Evolutionary conservation across 1,284 basidiomycete species (phyloP), one percentile per base, ranked within the genome.

Genomic region (Ganoderma sp.): DNA sequence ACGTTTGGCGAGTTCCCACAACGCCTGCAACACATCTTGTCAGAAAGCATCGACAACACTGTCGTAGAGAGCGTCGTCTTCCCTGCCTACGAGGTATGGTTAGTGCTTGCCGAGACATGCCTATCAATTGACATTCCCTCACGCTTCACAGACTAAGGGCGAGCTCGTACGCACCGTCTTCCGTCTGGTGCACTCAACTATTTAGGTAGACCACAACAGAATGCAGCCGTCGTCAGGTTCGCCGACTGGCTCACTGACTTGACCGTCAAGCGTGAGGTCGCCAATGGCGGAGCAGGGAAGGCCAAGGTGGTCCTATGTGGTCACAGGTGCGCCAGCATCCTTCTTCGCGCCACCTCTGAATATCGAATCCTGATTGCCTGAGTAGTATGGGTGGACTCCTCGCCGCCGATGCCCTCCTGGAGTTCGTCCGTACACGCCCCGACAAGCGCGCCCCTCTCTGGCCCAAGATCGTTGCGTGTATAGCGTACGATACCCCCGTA

Each of bases 401-500:
- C 0, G 92, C 93, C 34, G 94, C 95, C 2, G 96, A 98, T 75
- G 88, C 94, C 1, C 81, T 96, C 28, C 81, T 92, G 34, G 91
- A 90, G 72, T 93, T 97, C 69, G 84, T 89, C 25, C 82, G 84
- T 19, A 84, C 89, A 41, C 81, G 89, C 25, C 86, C 89, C 14
- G 90, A 93, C 73, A 80, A 79, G 61, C 73, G 76, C n/a, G 86
- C 88, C 2, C 90, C 91, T 0, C 78, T 96, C 1, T 96, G 95
- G 94, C 95, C 94, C 1, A 88, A 87, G 61, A 91, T 96, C 60
- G 84, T 94, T 45, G 94, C 90, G 7, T 91, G 91, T 70, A 81
- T 95, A 67, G 93, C 96, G 0, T 98, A 92, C 76, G 97, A 98
- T 76, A 97, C 97, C 0, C 97, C 96, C 8, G 94, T 94, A 79